Conservation (phyloP, 495 filamentous ascomycete genomes). For the Beverwykella pulmonaria region DNA sequence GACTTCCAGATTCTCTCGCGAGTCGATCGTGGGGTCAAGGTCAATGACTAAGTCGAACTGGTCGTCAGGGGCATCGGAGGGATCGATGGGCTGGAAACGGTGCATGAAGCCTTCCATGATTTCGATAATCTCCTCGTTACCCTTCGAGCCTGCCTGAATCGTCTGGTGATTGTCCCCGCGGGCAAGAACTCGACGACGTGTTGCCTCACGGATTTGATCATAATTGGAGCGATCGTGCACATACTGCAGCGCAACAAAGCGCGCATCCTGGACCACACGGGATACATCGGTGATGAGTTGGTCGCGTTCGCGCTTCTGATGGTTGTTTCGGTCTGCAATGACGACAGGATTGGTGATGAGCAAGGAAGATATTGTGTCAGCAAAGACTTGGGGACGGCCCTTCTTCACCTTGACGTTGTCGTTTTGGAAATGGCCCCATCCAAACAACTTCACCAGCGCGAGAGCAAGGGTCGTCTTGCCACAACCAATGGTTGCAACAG, state of each 20-base stretch:
- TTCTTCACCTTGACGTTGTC: conserved; percentile 85
- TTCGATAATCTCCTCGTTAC: conserved; percentile 67
- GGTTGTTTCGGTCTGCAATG: conserved; percentile 93
- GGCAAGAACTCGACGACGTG: conserved; percentile 73
- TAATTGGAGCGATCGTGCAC: conserved; percentile 69
- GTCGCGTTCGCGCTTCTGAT: conserved; percentile 79
- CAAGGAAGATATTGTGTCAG: conserved; percentile 61
- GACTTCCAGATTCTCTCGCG: conserved; percentile 83
- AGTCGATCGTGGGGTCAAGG: conserved; percentile 73
- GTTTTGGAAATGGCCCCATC: conserved; percentile 94
- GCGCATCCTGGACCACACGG: conserved; percentile 59
- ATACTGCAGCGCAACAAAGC: conserved; percentile 89
- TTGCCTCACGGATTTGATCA: conserved; percentile 71
- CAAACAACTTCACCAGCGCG: conserved; percentile 79
- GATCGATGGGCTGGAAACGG: conserved; percentile 78
- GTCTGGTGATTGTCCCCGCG: conserved; percentile 98
- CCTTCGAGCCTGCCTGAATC: conserved; percentile 77
- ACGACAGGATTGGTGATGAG: conserved; percentile 68
- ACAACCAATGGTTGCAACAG: conserved; percentile 90
- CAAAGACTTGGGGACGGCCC: conserved; percentile 72
- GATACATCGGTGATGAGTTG: conserved; percentile 83
- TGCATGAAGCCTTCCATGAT: conserved; percentile 95
- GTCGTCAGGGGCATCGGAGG: conserved; percentile 65
- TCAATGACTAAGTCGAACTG: conserved; percentile 82
- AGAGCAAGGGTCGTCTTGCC: conserved; percentile 93